Conservation (phyloP, 208 protist genomes). For the Acanthamoeba healyi region DNA sequence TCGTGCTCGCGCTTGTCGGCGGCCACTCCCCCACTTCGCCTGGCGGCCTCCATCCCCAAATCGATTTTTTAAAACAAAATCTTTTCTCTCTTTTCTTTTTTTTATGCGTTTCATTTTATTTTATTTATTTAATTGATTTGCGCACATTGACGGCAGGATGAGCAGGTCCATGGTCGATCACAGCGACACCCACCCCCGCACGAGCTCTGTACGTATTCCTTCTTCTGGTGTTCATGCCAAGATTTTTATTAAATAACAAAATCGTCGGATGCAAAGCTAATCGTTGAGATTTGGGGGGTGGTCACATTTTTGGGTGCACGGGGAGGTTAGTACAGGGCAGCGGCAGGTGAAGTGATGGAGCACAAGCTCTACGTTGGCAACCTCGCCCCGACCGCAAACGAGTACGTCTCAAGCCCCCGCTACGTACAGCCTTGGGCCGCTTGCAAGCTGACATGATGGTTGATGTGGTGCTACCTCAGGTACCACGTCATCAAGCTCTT, state of each 20-base stretch:
- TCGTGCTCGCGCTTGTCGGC: background rate
- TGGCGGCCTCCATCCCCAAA: background rate
- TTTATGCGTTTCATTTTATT: background rate
- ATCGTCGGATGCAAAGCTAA: background rate
- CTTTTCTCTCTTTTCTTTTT: background rate
- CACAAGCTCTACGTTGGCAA: slow-evolving; percentile 67
- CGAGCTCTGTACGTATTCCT: slow-evolving; percentile 1
- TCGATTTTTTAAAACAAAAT: background rate
- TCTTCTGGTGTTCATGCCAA: background rate
- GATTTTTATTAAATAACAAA: background rate
- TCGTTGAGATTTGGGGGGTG: background rate
- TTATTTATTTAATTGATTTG: background rate
- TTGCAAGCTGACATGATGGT: background rate
- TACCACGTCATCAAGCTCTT: slow-evolving; percentile 71
- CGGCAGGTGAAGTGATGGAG: slow-evolving; percentile 19
- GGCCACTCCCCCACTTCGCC: background rate
- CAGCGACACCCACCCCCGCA: slow-evolving; percentile 2
- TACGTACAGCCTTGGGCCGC: background rate
- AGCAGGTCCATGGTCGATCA: slow-evolving; percentile 22
- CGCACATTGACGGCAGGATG: background rate
- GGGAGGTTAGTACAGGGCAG: slow-evolving; percentile 6
- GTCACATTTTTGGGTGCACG: background rate
- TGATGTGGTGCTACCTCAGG: background rate
- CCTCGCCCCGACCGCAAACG: slow-evolving; percentile 22
- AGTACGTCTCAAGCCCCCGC: slow-evolving; percentile 56